Evolutionary conservation across 2,329 filamentous ascomycete species (phyloP).

Genomic region (Neofusicoccum parvum): DNA sequence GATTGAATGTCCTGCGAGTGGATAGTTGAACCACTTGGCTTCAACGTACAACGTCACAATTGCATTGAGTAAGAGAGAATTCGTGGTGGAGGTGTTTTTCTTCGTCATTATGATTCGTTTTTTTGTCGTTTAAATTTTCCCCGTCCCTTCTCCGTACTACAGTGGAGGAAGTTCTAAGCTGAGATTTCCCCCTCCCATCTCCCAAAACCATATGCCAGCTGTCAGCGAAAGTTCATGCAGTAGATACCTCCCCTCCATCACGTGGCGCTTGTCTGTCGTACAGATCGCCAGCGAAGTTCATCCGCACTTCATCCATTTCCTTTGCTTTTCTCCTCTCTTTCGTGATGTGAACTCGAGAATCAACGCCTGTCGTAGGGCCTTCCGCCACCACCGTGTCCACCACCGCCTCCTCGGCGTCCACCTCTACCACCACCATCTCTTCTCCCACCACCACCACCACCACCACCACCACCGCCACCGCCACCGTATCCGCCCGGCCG

Average conservation of each 20-base stretch:
- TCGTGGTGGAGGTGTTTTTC: conserved; percentile 5
- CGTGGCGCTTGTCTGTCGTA: too few species aligned
- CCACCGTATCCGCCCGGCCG: conserved; percentile 28
- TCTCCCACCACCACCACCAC: conserved; percentile 30
- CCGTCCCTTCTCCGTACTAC: background rate
- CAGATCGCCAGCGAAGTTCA: too few species aligned
- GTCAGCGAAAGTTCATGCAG: too few species aligned
- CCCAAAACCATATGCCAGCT: too few species aligned
- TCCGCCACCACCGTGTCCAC: conserved; percentile 28
- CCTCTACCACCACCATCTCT: conserved; percentile 18
- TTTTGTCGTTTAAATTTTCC: background rate
- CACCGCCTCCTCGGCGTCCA: conserved; percentile 27
- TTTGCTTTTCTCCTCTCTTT: too few species aligned
- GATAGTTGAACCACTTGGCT: too few species aligned
- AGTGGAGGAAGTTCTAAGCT: too few species aligned
- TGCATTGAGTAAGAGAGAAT: background rate
- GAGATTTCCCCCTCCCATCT: too few species aligned
- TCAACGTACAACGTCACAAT: background rate
- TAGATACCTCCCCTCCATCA: too few species aligned
- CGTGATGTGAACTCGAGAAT: too few species aligned
- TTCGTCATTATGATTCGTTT: background rate
- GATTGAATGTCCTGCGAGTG: too few species aligned
- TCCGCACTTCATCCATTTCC: too few species aligned
- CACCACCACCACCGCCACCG: conserved; percentile 26
- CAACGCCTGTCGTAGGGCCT: conserved; percentile 22